Evolutionary conservation across 2,329 filamentous ascomycete species (phyloP), one percentile per base, ranked within the genome.

Genomic region (Stagonosporopsis rhizophila): DNA sequence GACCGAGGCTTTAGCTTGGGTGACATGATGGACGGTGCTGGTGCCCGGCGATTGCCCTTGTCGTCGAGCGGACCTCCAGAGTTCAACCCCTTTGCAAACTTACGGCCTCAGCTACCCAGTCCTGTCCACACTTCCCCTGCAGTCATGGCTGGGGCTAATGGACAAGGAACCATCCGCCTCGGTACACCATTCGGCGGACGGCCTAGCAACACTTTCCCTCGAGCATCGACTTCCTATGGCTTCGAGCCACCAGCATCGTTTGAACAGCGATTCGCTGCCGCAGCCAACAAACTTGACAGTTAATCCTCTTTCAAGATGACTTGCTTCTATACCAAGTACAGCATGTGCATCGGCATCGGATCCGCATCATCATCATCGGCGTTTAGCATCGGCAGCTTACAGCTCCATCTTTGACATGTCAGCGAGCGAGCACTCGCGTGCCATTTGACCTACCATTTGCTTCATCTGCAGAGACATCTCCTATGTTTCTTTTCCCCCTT

Each of bases 1-100:
- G 86, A 82, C 63, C 83, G 86, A 39, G 86, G 86, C 51, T 87
- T 86, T 65, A 88, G 85, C 42, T 79, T 84, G 22, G 83, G 85
- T 45, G 83, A 85, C 48, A 81, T 85, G 56, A 79, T 79, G 59
- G 79, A 79, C 25, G 78, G 80, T 47, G 80, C 78, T 20, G 78
- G 80, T 48, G 80, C 77, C 64, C 74, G 79, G 47, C 78, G 81
- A 48, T 77, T 87, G 30, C 78, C 83, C 40, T 79, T 81, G 53
- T 75, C 87, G 4, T 85, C 87, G 66, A 82, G 80, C 4, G 82
- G 83, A 6, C 80, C 80, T 27, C 48, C 67, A 2, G 65, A 69
- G 44, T 66, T 70, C 53, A 71, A 72, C 40, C 70, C 71, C 3
- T 73, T 74, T 38, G 61, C 64, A 19, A 63, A 65, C 30, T 45